phyloP scores from a whole-genome alignment of 1,139 yeast species.

The Scheffersomyces stambukii region DNA sequence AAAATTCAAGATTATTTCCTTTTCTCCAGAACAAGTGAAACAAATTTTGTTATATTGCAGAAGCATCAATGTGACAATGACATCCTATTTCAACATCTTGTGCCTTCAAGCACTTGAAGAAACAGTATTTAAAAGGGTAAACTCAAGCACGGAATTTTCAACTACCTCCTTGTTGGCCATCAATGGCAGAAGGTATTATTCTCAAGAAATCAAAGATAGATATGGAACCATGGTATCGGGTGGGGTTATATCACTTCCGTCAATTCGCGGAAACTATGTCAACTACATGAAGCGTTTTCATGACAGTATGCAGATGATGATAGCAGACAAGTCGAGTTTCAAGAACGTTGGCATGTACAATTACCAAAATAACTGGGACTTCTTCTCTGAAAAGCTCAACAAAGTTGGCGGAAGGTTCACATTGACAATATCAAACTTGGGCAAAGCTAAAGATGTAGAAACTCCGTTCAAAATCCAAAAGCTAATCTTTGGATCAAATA shows the following conservation, averaged over 20 bases:
- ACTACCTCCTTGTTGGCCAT: constrained; percentile 17
- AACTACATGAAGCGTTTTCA: constrained; percentile 15
- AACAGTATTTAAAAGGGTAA: constrained; percentile 14
- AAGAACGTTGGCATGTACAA: constrained; percentile 13
- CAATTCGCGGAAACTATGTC: too few relatives aligned
- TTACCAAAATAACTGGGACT: constrained; percentile 12
- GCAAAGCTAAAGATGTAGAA: constrained; percentile 11
- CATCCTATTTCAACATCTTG: constrained; percentile 21
- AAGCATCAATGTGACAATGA: constrained; percentile 20
- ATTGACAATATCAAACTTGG: constrained; percentile 20
- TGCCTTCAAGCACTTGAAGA: constrained; percentile 21
- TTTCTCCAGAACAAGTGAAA: constrained; percentile 11
- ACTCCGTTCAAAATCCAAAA: constrained; percentile 12
- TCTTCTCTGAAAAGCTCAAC: constrained; percentile 8
- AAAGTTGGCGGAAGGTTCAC: constrained; percentile 14
- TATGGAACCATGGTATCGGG: constrained; percentile 21
- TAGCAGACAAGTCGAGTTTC: constrained; percentile 12
- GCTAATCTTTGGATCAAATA: constrained; percentile 18
- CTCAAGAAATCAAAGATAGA: constrained; percentile 11
- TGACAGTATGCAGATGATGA: constrained; percentile 9
- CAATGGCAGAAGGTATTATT: constrained; percentile 26
- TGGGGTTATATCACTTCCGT: background rate
- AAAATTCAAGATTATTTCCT: constrained; percentile 14
- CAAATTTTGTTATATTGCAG: constrained; percentile 15
- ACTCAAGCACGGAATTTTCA: constrained; percentile 10